Base-by-base conservation (phyloP, 257 asterid genomes). In the Mitragyna speciosa region DNA sequence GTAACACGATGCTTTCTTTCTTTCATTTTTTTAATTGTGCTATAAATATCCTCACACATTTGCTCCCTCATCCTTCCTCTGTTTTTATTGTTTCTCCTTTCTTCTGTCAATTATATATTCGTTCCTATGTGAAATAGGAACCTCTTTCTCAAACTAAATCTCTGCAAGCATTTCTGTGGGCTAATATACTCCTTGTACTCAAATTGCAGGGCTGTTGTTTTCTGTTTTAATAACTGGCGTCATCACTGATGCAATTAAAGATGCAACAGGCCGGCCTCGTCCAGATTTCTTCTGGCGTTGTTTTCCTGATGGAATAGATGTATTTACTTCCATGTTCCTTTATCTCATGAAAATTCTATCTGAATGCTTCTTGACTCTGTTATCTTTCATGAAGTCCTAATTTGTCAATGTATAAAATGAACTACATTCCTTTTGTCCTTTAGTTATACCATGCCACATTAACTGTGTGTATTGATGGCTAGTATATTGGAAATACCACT, bases 261-360 rank as follows among this genome's bases (percentile, higher is more conserved):
- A 92, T 87, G 98, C 92, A 47, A 96, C 92, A 72, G 98, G 98
- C 68, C 86, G 98, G 47, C 98, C 98, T 30, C 86, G 98, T 16
- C 98, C 97, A 0, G 90, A 94, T 83, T 94, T 94, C 78, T 94
- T 92, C 83, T 94, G 94, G 95, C 96, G 98, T 73, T 94, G 98
- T 85, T 94, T 94, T 90, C 98, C 98, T 30, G 96, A 92, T 71
- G 97, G 98, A 48, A 73, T 58, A 45, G 93, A 84, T 48, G 98
- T 94, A 92, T 36, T 36, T 36, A 36, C 24, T 79, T 26, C 7
- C 48, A 16, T 26, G 41, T 17, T 17, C 19, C 5, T 58, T n/a
- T 28, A 9, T 64, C 39, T 36, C 39, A 36, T 36, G 39, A 7
- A 41, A 19, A 19, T 26, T 65, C 14, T 14, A 6, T 26, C 30